Base-by-base conservation (phyloP, 352 stramenopile genomes). In the Pythium monospermum region DNA sequence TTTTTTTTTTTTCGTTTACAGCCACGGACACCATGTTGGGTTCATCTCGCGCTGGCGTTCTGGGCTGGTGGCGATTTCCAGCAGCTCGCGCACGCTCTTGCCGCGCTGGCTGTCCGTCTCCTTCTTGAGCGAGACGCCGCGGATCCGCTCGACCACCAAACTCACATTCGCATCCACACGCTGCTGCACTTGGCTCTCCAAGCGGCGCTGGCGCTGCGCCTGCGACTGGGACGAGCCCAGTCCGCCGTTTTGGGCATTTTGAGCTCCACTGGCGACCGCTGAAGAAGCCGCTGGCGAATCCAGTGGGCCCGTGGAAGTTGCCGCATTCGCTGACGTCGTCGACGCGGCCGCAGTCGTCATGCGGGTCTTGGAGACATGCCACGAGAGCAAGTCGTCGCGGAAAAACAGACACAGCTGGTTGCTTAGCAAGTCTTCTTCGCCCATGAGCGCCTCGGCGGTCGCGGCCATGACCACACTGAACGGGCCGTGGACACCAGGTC, bases 381-480 rank as follows among this genome's bases (percentile, higher is more conserved):
- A 95, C 47, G 83, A 93, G 3, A 95, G 62, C 53, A 95, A 49
- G 40, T 95, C 85, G 52, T 95, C 85, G 18, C 85, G 77, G 69
- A 95, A 95, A 62, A 95, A 95, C 28, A 95, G 65, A 25, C 73
- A 78, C n/a, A 95, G 60, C 59, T 95, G 85, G 59, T 92, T 94
- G 62, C 71, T 76, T 54, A 93, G 50, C 45, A 95, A 73, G 57
- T 92, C 78, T 44, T 91, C 75, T 48, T 95, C 82, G 55, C 73
- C 81, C 69, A 88, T 76, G 19, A 95, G 64, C 27, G 85, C 85
- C 61, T 93, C 81, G 2, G 84, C 85, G 4, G 79, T 78, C 7
- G 85, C 82, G 7, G 74, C 65, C 77, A 96, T 94, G 6, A 77
- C 68, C 21, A 94, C 72, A 38, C 79, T 87, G 64, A 96, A 95